Base-by-base conservation (phyloP, 2,329 filamentous ascomycete genomes). In the Thelonectria blattea region DNA sequence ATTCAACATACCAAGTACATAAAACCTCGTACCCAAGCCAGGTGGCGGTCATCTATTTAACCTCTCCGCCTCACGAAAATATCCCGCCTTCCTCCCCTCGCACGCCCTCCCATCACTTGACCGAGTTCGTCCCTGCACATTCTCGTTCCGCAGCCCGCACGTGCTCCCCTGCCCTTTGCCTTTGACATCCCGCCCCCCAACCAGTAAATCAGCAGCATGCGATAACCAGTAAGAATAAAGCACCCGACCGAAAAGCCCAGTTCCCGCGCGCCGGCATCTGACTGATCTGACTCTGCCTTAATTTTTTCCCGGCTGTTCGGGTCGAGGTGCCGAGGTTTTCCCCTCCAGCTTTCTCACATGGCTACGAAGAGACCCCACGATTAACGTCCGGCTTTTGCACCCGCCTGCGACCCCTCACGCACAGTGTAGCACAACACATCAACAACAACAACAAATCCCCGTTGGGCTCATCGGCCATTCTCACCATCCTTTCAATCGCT, bases 271-370 rank as follows among this genome's bases (percentile, higher is more conserved):
- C 34, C 12, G 34, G 34, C 34, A 37, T 53, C 45, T 53, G 37
- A 49, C 48, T 58, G 46, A 10, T 14, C 9, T 10, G 14, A 34
- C 32, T 34, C 9, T 34, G 22, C 22, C 22, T 24, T n/a, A n/a
- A n/a, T n/a, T n/a, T 24, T 24, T 6, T 24, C 22, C 22, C 22
- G 3, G 22, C 6, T 24, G 22, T 30, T 30, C 27, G 27, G 27
- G 27, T 30, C 34, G 11, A 37, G 11, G 7, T 52, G 45, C 61
- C 61, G 61, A 64, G 60, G 62, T 64, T 64, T 59, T 58, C 45
- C 59, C 61, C 54, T 57, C 49, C 54, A 59, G 54, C 65, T 30
- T 30, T 69, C 65, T 68, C 68, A 70, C 68, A 71, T 71, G 53
- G 45, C 24, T 32, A 32, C 18, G 14, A 10, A 7, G 64, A 57